phyloP scores from a whole-genome alignment of 306 rosid species.

The Glycine soja region DNA sequence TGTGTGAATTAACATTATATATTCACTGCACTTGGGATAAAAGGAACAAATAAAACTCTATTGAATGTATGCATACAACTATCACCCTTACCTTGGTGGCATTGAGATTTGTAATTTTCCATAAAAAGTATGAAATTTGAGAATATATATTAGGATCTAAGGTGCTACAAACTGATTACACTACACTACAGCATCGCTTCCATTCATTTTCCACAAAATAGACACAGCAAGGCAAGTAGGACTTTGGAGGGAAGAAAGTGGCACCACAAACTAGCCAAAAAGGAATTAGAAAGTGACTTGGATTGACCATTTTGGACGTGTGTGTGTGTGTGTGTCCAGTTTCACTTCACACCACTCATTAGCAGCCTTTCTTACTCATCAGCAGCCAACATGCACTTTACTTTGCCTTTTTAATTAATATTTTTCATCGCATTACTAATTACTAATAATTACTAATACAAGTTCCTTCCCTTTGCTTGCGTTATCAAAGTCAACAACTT shows the following conservation, averaged over 20 bases:
- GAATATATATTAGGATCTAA: background rate
- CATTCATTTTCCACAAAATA: slow-evolving; percentile 10
- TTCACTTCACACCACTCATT: slow-evolving; percentile 17
- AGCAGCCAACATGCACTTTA: slow-evolving; percentile 39
- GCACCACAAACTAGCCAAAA: slow-evolving; percentile 19
- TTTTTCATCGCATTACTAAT: too few species aligned
- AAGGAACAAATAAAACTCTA: background rate
- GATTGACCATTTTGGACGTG: slow-evolving; percentile 36
- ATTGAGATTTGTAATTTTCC: background rate
- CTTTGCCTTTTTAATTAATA: background rate
- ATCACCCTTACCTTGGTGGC: background rate
- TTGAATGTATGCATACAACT: background rate
- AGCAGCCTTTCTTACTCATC: slow-evolving; percentile 38
- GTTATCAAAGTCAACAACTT: slow-evolving; percentile 40
- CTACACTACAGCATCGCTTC: background rate
- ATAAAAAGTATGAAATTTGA: background rate
- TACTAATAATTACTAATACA: too few species aligned
- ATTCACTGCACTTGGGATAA: background rate
- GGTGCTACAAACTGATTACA: too few species aligned
- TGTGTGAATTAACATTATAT: background rate
- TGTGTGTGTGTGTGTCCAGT: background rate
- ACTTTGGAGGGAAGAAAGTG: background rate
- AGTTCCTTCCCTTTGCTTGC: background rate
- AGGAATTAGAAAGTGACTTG: slow-evolving; percentile 41
- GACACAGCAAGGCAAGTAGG: slow-evolving; percentile 13